Evolutionary conservation across 2,329 filamentous ascomycete species (phyloP).

Genomic region (Colletotrichum sp.): DNA sequence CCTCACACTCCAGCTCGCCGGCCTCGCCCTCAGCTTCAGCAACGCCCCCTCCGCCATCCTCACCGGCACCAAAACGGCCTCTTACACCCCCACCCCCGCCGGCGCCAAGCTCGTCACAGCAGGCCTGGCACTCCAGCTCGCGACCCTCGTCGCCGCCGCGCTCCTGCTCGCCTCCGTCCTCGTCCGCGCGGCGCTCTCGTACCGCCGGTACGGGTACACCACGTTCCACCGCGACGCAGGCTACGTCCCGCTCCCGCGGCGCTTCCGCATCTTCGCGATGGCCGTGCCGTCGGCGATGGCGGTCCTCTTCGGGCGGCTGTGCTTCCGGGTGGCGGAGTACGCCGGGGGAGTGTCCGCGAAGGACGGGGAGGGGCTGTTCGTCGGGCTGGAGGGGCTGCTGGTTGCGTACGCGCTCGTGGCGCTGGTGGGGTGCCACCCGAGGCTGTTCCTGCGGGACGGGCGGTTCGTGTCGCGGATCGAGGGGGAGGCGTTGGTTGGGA

Average conservation of each 20-base stretch:
- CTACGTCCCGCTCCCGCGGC: constrained; percentile 26
- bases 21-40: constrained; percentile 31
- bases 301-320: constrained; percentile 28
- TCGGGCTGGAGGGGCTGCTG: constrained; percentile 32
- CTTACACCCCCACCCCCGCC: constrained; percentile 13
- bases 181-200: constrained; percentile 24
- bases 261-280: constrained; percentile 30
- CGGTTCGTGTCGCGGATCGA: neutral
- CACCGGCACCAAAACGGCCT: neutral
- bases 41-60: constrained; percentile 7
- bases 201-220: constrained; percentile 30
- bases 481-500: constrained; percentile 7
- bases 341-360: constrained; percentile 27
- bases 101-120: constrained; percentile 27
- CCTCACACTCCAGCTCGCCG: constrained; percentile 29
- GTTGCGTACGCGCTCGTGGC: constrained; percentile 31
- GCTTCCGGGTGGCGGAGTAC: constrained; percentile 30
- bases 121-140: constrained; percentile 29
- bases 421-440: constrained; percentile 32
- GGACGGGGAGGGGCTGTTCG: constrained; percentile 29
- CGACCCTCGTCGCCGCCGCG: constrained; percentile 27
- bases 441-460: constrained; percentile 22
- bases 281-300: constrained; percentile 27
- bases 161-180: constrained; percentile 28
- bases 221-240: constrained; percentile 31